A percentile compares a stretch with the other conserved stretches of the same genome.
Evolutionary conservation across 2,329 filamentous ascomycete genomes (phyloP).

Genomic region (Sporothrix mexicana): DNA sequence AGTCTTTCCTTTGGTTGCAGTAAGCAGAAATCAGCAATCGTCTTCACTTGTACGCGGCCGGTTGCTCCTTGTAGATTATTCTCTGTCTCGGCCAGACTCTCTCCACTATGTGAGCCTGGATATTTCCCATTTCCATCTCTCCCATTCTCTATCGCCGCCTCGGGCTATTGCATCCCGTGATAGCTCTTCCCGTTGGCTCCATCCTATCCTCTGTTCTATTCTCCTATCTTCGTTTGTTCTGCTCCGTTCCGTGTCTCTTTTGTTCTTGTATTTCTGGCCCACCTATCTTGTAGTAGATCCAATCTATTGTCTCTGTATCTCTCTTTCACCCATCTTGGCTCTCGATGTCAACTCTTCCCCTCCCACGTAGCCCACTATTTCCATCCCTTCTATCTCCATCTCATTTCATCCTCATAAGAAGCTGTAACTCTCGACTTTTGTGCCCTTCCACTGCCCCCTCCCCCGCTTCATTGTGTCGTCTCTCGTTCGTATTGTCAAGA

Average conservation of each 20-base stretch:
- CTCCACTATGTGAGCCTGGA: constrained; percentile 3
- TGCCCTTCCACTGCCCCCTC: background rate
- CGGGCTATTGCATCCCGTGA: constrained; percentile 6
- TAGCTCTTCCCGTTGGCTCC: background rate
- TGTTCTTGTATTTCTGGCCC: background rate
- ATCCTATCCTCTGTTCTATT: background rate
- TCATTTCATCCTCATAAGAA: background rate
- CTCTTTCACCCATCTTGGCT: background rate
- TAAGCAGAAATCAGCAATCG: too few species aligned
- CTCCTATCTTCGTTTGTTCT: background rate
- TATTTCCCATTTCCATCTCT: background rate
- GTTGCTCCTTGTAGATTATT: background rate
- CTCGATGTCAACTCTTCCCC: background rate
- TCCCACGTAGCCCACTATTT: background rate
- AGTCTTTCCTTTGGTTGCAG: too few species aligned
- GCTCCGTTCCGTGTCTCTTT: constrained; percentile 3
- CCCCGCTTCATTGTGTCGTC: background rate
- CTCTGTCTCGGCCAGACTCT: background rate
- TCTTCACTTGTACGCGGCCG: background rate
- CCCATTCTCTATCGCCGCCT: too few species aligned
- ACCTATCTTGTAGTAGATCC: background rate
- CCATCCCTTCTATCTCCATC: background rate
- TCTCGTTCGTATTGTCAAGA: background rate
- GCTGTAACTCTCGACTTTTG: too few species aligned
- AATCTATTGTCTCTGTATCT: background rate